Base-by-base conservation (phyloP, 2,329 filamentous ascomycete genomes). In the Sclerotinia spermophila region DNA sequence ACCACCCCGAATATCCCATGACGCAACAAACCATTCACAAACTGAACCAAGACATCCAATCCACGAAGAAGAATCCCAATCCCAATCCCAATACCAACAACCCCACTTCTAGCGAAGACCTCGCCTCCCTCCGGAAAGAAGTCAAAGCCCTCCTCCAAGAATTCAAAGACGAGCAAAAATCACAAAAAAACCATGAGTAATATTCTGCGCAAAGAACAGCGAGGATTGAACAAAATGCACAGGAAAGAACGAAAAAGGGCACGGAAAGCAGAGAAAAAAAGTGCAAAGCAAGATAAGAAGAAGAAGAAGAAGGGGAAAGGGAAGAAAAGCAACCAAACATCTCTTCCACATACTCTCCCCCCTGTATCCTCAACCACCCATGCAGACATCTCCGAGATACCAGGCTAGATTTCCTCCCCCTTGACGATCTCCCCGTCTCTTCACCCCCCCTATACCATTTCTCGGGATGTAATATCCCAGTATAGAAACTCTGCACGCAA, bases 1-100 rank as follows among this genome's bases (percentile, higher is more conserved):
- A 82, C 13, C 80, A 83, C 51, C 85, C 86, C 0, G 82, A 86
- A 0, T 80, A 85, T 66, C 81, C 82, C 8, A 82, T 86, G 72
- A 86, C 83, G 13, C 84, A 80, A 71, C 79, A 81, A 7, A 81
- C 82, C 38, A 77, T 88, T 3, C 79, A 80, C 58, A 74, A 80
- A 38, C 78, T 85, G 4, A 81, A 79, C 45, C 76, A 81, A 19
- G 80, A 85, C 38, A 81, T 88, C 70, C 83, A 83, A 68, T 77
- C 79, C 1, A 81, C 79, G 21, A 82, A 79, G 71, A 75, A 71
- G 56, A 42, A 70, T 40, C 53, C 40, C 33, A 67, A 70, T 38
- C 55, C 38, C 30, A 66, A 30, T 53, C n/a, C 13, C 13, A 53
- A 53, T 13, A 45, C 33, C n/a, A 11, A 2, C 2, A 30, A 53